Evolutionary conservation across 2,329 filamentous ascomycete species (phyloP), one percentile per base, ranked within the genome.

Genomic region (Penicillium sp.): DNA sequence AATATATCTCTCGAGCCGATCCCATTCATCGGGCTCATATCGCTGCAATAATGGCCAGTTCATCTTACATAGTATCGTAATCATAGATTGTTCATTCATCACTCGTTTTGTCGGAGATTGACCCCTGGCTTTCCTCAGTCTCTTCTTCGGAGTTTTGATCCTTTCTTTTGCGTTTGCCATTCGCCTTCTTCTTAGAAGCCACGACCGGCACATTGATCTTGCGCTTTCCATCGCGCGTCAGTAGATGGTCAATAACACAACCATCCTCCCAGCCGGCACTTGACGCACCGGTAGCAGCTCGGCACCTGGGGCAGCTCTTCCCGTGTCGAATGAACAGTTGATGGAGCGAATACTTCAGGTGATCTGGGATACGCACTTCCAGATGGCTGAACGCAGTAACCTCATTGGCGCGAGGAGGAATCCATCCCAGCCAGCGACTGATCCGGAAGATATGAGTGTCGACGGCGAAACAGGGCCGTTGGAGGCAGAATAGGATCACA

Each of bases 371-470:
- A 28, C 75, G 71, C 1, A 80, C 79, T 50, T 86, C 81, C 54
- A 81, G 76, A 61, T 85, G 82, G 3, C 73, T 75, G 58, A 80
- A 83, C 0, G 80, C 78, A 1, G 75, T 79, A 37, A 70, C 58
- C 45, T 72, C 70, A 28, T 76, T 76, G 1, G 71, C 66, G 16
- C 72, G 68, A 7, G 73, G 64, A 0, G 82, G 82, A 1, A 84
- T 72, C 82, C 82, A 85, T 19, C 77, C 77, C 0, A 86, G 73
- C 75, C 82, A 83, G 44, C 79, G 78, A 56, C 75, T 79, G 12
- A 85, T 75, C 1, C 82, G 78, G 60, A 84, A 84, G 51, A 85
- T 81, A 63, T 86, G 82, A 1, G 82, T 86, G 56, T 86, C 82
- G 8, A 85, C 82, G 0, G 82, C 82, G 55, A 86, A 85, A 46